These are phyloP conservation scores for Cenchrus fungigraminus DNA, from an alignment of 176 grass and related monocot species.

Conservation along the genomic window DNA sequence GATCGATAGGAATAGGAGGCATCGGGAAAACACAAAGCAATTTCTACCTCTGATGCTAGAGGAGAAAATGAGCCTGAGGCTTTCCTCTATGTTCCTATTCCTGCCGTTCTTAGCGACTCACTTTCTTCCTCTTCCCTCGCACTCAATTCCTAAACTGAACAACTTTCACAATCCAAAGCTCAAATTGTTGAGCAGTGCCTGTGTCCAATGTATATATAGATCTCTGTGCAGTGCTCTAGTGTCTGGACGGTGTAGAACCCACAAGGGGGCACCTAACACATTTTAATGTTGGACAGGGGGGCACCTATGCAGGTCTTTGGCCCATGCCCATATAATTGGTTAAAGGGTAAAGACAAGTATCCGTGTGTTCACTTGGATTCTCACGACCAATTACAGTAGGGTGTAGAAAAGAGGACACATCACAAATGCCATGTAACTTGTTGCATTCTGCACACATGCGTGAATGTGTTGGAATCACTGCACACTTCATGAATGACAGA, in stretches of 20 bases:
- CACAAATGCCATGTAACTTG: constrained; percentile 1
- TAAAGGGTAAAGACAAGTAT: background rate
- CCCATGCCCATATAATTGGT: background rate
- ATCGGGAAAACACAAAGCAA: constrained; percentile 28
- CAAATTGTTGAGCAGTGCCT: background rate
- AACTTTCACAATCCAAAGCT: background rate
- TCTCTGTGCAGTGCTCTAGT: background rate
- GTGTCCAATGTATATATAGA: constrained; percentile 17
- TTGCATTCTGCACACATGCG: background rate
- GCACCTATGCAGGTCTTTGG: background rate
- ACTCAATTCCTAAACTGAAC: background rate
- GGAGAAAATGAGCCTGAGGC: background rate
- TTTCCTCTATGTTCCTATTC: constrained; percentile 45
- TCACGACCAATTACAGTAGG: background rate
- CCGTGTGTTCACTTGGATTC: too few relatives aligned
- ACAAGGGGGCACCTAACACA: background rate
- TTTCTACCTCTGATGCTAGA: constrained; percentile 11
- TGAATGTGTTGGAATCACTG: too few relatives aligned
- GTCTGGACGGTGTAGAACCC: background rate
- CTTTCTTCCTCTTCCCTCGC: constrained; percentile 22
- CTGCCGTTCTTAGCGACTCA: constrained; percentile 14
- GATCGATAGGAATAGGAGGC: constrained; percentile 30
- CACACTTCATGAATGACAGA: background rate
- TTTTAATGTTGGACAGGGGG: background rate
- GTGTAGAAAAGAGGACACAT: constrained; percentile 9